phyloP scores from a whole-genome alignment of 345 rosid genomes.

The Linum usitatissimum region DNA sequence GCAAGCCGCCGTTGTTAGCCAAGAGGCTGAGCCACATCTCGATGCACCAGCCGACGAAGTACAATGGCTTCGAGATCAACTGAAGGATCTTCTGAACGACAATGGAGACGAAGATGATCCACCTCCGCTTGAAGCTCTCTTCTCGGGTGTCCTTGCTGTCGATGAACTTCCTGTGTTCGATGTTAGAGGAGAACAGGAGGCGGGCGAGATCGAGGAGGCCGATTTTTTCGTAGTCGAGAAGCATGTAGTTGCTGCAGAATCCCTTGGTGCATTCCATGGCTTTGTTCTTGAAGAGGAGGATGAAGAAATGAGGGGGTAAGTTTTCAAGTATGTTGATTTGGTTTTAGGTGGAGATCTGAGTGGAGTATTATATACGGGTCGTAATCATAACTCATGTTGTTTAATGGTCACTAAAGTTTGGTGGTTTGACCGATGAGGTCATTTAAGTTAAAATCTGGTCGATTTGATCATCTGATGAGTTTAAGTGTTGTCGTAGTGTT shows the following conservation, averaged over 20 bases:
- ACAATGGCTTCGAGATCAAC: slow-evolving; percentile 5
- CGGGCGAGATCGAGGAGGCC: neutral
- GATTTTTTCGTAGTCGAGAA: slow-evolving; percentile 11
- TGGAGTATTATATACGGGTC: too few species aligned
- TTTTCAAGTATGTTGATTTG: neutral
- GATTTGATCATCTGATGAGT: too few species aligned
- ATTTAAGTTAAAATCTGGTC: too few species aligned
- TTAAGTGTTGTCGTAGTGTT: too few species aligned
- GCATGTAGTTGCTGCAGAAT: slow-evolving; percentile 10
- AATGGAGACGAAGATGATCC: slow-evolving; percentile 16
- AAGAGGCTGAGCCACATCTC: slow-evolving; percentile 13
- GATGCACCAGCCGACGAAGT: slow-evolving; percentile 1
- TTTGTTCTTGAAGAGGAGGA: too few species aligned
- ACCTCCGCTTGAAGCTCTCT: slow-evolving; percentile 11
- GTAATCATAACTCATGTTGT: too few species aligned
- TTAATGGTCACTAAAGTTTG: too few species aligned
- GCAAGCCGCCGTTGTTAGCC: slow-evolving; percentile 3
- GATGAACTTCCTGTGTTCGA: slow-evolving; percentile 9
- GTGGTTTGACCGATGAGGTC: too few species aligned
- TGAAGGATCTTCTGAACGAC: slow-evolving; percentile 17
- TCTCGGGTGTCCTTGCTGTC: slow-evolving; percentile 11
- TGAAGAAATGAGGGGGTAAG: neutral
- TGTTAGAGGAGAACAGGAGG: slow-evolving; percentile 5
- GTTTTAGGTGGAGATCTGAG: too few species aligned
- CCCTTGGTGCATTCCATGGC: neutral